A percentile compares a stretch with the other conserved stretches of the same genome.
Conservation (phyloP, 371 early-diverging fungal species). For the Mucor lusitanicus region DNA sequence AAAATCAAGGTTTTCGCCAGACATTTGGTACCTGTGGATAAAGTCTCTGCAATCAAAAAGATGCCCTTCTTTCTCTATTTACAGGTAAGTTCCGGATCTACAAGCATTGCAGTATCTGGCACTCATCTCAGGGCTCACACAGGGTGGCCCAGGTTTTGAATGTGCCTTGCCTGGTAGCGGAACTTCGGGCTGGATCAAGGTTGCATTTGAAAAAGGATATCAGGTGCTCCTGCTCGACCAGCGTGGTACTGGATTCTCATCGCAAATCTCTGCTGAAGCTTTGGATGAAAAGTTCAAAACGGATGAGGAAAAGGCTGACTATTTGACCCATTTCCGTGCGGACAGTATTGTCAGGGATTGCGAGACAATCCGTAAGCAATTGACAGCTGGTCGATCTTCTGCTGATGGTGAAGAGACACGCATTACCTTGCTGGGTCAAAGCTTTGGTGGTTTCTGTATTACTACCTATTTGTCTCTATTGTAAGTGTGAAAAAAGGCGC, state of each 20-base stretch:
- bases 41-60: slow-evolving; percentile 44
- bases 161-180: slow-evolving; percentile 48
- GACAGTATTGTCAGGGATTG: slow-evolving; percentile 76
- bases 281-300: slow-evolving; percentile 42
- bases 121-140: background rate
- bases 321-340: slow-evolving; percentile 70
- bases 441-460: slow-evolving; percentile 78
- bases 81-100: slow-evolving; percentile 38
- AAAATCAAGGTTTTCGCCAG: slow-evolving; percentile 58
- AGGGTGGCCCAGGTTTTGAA: slow-evolving; percentile 70
- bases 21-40: slow-evolving; percentile 59
- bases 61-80: slow-evolving; percentile 63
- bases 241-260: slow-evolving; percentile 74
- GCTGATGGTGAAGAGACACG: slow-evolving; percentile 22
- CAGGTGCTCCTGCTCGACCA: slow-evolving; percentile 75
- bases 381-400: slow-evolving; percentile 37
- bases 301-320: slow-evolving; percentile 60
- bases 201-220: slow-evolving; percentile 62
- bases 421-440: slow-evolving; percentile 64
- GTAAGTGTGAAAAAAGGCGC: slow-evolving; percentile 39
- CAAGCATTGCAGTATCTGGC: background rate
- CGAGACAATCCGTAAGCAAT: slow-evolving; percentile 63
- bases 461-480: slow-evolving; percentile 72
- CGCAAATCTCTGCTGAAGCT: slow-evolving; percentile 59
- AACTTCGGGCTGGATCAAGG: slow-evolving; percentile 65